A percentile compares a stretch with the other conserved stretches of the same genome.
Evolutionary conservation across 2,329 filamentous ascomycete species (phyloP).

Genomic region (Pseudogymnoascus sp.): DNA sequence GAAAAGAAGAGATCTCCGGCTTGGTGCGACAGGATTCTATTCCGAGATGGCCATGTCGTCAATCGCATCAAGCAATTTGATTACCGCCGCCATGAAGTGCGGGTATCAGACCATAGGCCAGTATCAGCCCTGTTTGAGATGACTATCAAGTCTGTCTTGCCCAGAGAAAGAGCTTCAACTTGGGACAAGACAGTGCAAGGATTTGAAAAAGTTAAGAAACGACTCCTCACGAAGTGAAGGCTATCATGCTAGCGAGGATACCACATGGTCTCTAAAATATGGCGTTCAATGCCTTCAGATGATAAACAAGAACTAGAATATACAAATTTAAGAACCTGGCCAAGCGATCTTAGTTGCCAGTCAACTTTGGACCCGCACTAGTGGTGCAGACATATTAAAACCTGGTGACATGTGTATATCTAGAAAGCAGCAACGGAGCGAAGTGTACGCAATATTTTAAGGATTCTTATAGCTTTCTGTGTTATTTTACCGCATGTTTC

Average conservation of each 20-base stretch:
- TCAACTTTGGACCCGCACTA: neutral
- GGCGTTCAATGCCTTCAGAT: neutral
- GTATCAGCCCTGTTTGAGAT: constrained; percentile 81
- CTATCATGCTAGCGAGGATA: neutral
- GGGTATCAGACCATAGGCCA: constrained; percentile 85
- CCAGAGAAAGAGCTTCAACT: constrained; percentile 54
- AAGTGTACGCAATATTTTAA: neutral
- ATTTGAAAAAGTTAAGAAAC: constrained; percentile 63
- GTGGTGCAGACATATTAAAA: neutral
- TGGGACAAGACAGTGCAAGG: constrained; percentile 69
- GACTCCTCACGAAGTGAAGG: neutral
- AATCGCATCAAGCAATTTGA: constrained; percentile 81
- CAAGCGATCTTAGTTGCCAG: neutral
- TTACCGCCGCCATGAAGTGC: constrained; percentile 82
- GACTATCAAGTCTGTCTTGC: constrained; percentile 73
- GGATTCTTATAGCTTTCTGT: neutral
- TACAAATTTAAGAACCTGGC: neutral
- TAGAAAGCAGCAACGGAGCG: neutral
- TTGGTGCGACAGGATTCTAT: constrained; percentile 94
- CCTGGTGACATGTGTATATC: neutral
- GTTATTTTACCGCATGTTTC: neutral
- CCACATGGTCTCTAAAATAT: neutral
- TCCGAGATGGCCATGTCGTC: constrained; percentile 69
- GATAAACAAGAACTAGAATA: constrained; percentile 3
- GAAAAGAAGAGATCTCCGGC: constrained; percentile 92